Percentiles rank a stretch among this genome's conserved stretches.
Conservation (phyloP, 2,329 filamentous ascomycete genomes). For the Trichoderma sp. region DNA sequence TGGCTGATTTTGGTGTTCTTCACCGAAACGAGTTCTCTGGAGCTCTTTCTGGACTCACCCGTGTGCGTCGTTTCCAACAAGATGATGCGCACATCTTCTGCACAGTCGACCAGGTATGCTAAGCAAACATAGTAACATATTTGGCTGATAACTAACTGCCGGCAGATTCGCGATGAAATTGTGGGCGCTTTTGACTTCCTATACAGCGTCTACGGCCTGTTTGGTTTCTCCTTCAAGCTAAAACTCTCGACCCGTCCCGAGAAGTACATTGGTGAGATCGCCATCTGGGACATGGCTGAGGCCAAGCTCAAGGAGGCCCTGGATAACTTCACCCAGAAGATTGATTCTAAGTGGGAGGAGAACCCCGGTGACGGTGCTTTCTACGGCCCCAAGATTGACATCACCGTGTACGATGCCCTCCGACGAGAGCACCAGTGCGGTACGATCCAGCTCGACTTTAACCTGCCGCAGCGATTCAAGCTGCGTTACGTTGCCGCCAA, state of each 20-base stretch:
- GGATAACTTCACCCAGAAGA: slow-evolving; percentile 66
- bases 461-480: slow-evolving; percentile 56
- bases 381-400: slow-evolving; percentile 98
- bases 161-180: slow-evolving; percentile 54
- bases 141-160: neutral
- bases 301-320: slow-evolving; percentile 76
- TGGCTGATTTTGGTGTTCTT: slow-evolving; percentile 93
- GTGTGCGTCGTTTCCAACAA: slow-evolving; percentile 92
- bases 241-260: slow-evolving; percentile 90
- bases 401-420: slow-evolving; percentile 87
- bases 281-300: slow-evolving; percentile 89
- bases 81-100: slow-evolving; percentile 98
- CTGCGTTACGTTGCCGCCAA: slow-evolving; percentile 55
- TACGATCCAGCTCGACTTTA: slow-evolving; percentile 94
- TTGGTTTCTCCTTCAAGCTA: slow-evolving; percentile 74
- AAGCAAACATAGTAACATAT: neutral
- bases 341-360: slow-evolving; percentile 75
- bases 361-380: slow-evolving; percentile 97
- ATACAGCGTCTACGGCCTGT: slow-evolving; percentile 68
- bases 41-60: slow-evolving; percentile 84
- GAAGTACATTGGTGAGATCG: slow-evolving; percentile 82
- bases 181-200: slow-evolving; percentile 86
- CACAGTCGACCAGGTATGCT: slow-evolving; percentile 42
- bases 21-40: slow-evolving; percentile 96
- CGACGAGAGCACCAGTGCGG: slow-evolving; percentile 63